Evolutionary conservation across 768 basidiomycete species (phyloP), one percentile per base, ranked within the genome.

Genomic region (Suillus americanus): DNA sequence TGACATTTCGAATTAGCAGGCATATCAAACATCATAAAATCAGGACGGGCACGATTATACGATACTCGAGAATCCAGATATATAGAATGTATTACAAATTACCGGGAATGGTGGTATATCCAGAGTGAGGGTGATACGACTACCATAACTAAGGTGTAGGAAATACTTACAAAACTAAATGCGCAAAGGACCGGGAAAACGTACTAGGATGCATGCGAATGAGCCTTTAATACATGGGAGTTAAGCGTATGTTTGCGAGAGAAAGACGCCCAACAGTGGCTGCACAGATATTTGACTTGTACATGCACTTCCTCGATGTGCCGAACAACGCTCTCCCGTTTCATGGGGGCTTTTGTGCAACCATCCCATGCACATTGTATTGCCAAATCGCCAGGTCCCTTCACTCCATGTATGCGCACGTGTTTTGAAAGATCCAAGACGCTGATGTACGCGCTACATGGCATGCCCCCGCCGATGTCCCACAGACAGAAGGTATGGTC

Each of bases 261-360:
- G 62, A 75, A 75, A 37, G 41, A 57, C 18, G 71, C 70, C 5
- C 30, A 2, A 37, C 74, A 77, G 20, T 51, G 18, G 8, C 65
- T 53, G 59, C 74, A 76, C 3, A 8, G 0, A 37, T 67, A 62
- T 48, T n/a, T 69, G 30, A 55, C 43, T 55, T 65, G 64, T 23
- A 75, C 66, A 28, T 75, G 74, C 37, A 33, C 65, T 46, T 75
- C 74, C 30, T 67, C 67, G 20, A 75, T 54, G 20, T 77, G 74
- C 18, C 75, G 66, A 37, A 62, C 37, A 16, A 75, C 33, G 25
- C 75, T 74, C 63, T 75, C 74, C 46, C 60, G 75, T 28, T 65
- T 77, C 73, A 77, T 71, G 0, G 53, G 60, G 12, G 33, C 0
- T 41, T 28, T 59, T 3, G 3, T 25, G 35, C 74, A 77, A 12